These are phyloP conservation scores for Chalciporus piperatus DNA, from an alignment of 768 basidiomycete species.

Conservation along the genomic window DNA sequence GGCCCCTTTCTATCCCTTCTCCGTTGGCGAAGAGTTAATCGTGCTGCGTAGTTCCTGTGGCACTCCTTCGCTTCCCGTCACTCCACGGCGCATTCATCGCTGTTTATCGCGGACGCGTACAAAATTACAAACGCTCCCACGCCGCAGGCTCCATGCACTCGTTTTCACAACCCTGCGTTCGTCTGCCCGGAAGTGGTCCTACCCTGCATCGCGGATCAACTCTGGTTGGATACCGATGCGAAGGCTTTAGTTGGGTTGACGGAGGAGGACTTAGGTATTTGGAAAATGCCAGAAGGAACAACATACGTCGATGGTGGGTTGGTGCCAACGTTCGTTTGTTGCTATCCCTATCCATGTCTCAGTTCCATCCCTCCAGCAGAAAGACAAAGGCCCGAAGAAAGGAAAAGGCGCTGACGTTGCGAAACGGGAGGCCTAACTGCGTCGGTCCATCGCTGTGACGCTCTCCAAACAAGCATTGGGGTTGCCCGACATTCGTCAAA, in stretches of 20 bases:
- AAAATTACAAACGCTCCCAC: slow-evolving; percentile 2
- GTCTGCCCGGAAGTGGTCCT: slow-evolving; percentile 70
- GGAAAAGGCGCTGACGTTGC: slow-evolving; percentile 88
- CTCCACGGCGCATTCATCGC: slow-evolving; percentile 28
- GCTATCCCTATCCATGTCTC: not conserved
- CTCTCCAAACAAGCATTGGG: slow-evolving; percentile 85
- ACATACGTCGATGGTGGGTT: slow-evolving; percentile 72
- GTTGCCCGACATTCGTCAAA: slow-evolving; percentile 62
- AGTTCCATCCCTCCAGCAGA: slow-evolving; percentile 67
- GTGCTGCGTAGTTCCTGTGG: no score
- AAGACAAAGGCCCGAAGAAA: slow-evolving; percentile 52
- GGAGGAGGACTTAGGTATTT: slow-evolving; percentile 75
- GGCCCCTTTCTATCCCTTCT: slow-evolving; percentile 10
- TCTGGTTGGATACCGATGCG: slow-evolving; percentile 64
- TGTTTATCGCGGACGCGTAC: slow-evolving; percentile 28
- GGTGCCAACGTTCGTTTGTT: no score
- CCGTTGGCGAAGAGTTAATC: slow-evolving; percentile 13
- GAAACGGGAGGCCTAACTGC: slow-evolving; percentile 94
- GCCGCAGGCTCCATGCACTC: not conserved
- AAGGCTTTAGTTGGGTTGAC: slow-evolving; percentile 59
- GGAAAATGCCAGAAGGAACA: slow-evolving; percentile 81
- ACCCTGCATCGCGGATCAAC: slow-evolving; percentile 65
- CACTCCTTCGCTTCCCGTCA: no score
- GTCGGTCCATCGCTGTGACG: slow-evolving; percentile 64
- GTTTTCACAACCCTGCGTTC: slow-evolving; percentile 50